These are phyloP conservation scores for Esteya vermicola DNA, from an alignment of 2,329 filamentous ascomycete genomes.

Conservation along the genomic window DNA sequence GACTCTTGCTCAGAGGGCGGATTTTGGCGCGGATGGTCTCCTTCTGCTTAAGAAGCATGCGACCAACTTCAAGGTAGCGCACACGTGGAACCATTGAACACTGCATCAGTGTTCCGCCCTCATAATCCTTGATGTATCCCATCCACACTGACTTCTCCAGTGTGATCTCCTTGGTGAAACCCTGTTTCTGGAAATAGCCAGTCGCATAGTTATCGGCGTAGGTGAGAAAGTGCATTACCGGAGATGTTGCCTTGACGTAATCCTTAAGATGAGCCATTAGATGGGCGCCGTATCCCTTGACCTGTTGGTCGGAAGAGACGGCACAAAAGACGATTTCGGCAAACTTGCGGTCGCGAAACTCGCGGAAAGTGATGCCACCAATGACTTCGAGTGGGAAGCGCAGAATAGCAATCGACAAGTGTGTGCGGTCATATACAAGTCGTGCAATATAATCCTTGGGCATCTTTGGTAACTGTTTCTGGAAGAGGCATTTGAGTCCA, in stretches of 20 bases:
- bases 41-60: conserved; percentile 95
- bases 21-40: conserved; percentile 93
- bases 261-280: conserved; percentile 97
- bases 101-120: conserved; percentile 98
- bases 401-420: conserved; percentile 91
- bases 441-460: conserved; percentile 98
- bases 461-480: conserved; percentile 98
- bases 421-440: conserved; percentile 91
- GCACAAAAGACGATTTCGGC: conserved; percentile 98
- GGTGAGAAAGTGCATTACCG: conserved; percentile 97
- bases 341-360: conserved; percentile 82
- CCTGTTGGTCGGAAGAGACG: conserved; percentile 93
- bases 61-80: conserved; percentile 80
- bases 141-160: conserved; percentile 87
- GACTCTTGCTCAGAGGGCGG: conserved; percentile 74
- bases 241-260: conserved; percentile 92
- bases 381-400: conserved; percentile 95
- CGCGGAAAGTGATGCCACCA: conserved; percentile 90
- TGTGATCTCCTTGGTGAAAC: conserved; percentile 96
- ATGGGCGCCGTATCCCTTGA: conserved; percentile 96
- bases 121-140: conserved; percentile 99
- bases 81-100: conserved; percentile 94
- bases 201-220: conserved; percentile 99
- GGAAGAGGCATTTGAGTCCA: conserved; percentile 93
- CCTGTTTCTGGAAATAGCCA: conserved; percentile 98